phyloP scores from a whole-genome alignment of 495 filamentous ascomycete genomes.

The Aspergillus sclerotiicarbonarius region DNA sequence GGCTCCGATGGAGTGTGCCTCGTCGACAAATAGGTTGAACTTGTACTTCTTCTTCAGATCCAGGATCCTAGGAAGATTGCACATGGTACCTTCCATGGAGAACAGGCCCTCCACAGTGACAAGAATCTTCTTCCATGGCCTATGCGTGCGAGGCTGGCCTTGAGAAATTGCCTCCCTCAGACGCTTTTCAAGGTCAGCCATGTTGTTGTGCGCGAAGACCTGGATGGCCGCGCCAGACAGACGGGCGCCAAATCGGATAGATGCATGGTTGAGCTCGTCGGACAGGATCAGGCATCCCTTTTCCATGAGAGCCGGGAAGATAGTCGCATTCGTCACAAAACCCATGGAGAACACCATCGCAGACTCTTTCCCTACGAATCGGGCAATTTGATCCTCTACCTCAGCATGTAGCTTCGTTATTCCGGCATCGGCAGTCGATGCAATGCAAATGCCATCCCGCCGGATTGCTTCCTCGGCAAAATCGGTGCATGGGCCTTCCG shows the following conservation, averaged over 20 bases:
- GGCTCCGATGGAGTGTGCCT: slow-evolving; percentile 90
- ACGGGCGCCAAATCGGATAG: slow-evolving; percentile 83
- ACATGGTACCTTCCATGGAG: slow-evolving; percentile 95
- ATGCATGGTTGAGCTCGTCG: slow-evolving; percentile 89
- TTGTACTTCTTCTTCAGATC: slow-evolving; percentile 84
- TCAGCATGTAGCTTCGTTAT: slow-evolving; percentile 74
- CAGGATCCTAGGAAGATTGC: slow-evolving; percentile 75
- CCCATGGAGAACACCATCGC: slow-evolving; percentile 94
- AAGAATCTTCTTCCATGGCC: slow-evolving; percentile 92
- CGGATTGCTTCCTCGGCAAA: slow-evolving; percentile 74
- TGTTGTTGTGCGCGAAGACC: slow-evolving; percentile 89
- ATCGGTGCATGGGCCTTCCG: slow-evolving; percentile 86
- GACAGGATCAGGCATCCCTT: slow-evolving; percentile 85
- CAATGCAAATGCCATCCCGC: slow-evolving; percentile 69
- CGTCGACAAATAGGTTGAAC: slow-evolving; percentile 84
- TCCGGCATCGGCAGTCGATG: slow-evolving; percentile 67
- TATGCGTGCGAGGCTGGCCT: slow-evolving; percentile 84
- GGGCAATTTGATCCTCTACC: slow-evolving; percentile 76
- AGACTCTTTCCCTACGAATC: slow-evolving; percentile 80
- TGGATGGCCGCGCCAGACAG: slow-evolving; percentile 81
- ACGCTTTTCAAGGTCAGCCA: slow-evolving; percentile 70
- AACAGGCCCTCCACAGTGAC: slow-evolving; percentile 88
- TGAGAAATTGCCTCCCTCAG: slow-evolving; percentile 81
- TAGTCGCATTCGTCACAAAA: slow-evolving; percentile 80
- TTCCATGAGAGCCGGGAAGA: slow-evolving; percentile 77